Base-by-base conservation (phyloP, 345 rosid genomes). In the Syzygium grande region DNA sequence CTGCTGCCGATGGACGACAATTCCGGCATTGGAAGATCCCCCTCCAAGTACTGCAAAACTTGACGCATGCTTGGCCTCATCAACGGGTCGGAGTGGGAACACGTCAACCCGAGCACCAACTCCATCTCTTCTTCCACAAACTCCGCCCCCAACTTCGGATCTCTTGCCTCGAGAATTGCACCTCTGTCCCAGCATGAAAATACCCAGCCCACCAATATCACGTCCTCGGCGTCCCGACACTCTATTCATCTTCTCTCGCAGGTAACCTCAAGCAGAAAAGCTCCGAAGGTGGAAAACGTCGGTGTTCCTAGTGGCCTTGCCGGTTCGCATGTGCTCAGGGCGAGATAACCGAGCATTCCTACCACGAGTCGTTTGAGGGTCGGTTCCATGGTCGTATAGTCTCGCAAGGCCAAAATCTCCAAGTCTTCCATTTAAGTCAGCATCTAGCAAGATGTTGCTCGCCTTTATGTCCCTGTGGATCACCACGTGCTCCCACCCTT, bases 381-480 rank as follows among this genome's bases (percentile, higher is more conserved):
- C 88, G 15, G 73, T 38, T 9, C 90, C 95, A 43, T 91, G 93
- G 51, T 93, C 91, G 77, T 89, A 90, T 25, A 92, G 83, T 85
- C 90, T 91, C 2, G 93, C 93, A 3, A 94, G 93, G 51, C 95
- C 96, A 51, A 92, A 94, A 84, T 94, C 96, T 53, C 92, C 92
- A 7, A 94, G 90, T 34, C 90, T 90, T 43, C 89, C 94, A 15
- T 91, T 92, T 38, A 93, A 84, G 43, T 90, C 61, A 16, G 87
- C 55, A 56, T 93, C 95, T 22, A 94, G 84, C 87, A 92, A 89
- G 9, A 92, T 90, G 34, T 92, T 94, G n/a, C 90, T 92, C 5
- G 96, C 92, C 87, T 93, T 94, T 46, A 92, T 86, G 55, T 94
- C 93, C 87, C 93, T 41, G 84, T 92, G 95, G 21, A 94, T 73